These are phyloP conservation scores for Dryadomyces quercivorus DNA, from an alignment of 2,329 filamentous ascomycete genomes.

Conservation along the genomic window DNA sequence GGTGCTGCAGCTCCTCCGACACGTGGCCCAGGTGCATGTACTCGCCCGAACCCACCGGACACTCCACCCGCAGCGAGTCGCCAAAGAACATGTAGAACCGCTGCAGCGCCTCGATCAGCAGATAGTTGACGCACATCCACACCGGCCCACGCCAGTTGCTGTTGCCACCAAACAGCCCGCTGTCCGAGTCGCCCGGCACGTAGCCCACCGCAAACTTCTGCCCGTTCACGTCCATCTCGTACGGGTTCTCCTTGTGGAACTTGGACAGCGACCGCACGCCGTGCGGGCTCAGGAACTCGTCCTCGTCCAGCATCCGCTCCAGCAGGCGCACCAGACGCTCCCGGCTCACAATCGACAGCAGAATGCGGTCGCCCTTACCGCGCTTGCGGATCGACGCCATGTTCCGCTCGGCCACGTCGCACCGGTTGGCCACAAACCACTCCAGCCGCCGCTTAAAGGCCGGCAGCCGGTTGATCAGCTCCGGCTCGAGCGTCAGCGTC, in stretches of 20 bases:
- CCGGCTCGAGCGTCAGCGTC: constrained; percentile 82
- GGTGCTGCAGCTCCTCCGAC: constrained; percentile 88
- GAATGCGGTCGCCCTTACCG: constrained; percentile 77
- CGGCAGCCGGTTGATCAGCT: constrained; percentile 83
- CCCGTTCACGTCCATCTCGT: constrained; percentile 91
- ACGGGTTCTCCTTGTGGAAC: constrained; percentile 79
- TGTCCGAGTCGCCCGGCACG: constrained; percentile 91
- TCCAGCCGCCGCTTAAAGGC: constrained; percentile 86
- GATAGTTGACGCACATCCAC: constrained; percentile 92
- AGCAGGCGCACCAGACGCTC: constrained; percentile 85
- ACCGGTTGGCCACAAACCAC: constrained; percentile 85
- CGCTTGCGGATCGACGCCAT: constrained; percentile 87
- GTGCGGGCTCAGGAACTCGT: constrained; percentile 82
- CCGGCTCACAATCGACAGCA: constrained; percentile 84
- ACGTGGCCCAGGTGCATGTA: constrained; percentile 94
- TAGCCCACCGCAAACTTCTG: constrained; percentile 82
- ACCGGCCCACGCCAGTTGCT: constrained; percentile 96
- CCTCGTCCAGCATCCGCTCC: constrained; percentile 82
- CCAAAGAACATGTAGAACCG: constrained; percentile 96
- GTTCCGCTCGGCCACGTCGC: constrained; percentile 81
- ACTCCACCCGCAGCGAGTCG: constrained; percentile 77
- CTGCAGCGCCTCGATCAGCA: constrained; percentile 87
- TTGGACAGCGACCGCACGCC: constrained; percentile 89
- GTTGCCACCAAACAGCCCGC: constrained; percentile 88
- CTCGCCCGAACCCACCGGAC: constrained; percentile 84